These are phyloP conservation scores for Xylariaceae sp. DNA, from an alignment of 2,329 filamentous ascomycete genomes.

Conservation along the genomic window DNA sequence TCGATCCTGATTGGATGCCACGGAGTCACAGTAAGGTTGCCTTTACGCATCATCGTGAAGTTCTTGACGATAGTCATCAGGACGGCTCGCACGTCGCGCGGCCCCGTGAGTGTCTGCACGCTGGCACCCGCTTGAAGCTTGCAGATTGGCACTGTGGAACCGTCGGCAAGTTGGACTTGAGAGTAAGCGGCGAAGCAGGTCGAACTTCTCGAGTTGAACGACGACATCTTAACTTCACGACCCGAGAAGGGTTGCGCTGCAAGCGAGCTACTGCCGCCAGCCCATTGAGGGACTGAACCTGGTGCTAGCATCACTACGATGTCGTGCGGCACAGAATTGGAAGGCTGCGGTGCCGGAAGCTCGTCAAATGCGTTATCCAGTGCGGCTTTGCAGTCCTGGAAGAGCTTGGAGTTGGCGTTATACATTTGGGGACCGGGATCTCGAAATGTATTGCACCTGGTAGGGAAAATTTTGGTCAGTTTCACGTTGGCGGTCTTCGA, in stretches of 20 bases:
- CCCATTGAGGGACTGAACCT: too few species aligned
- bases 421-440: conserved; percentile 56
- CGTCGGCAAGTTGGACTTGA: conserved; percentile 42
- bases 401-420: conserved; percentile 50
- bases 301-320: too few species aligned
- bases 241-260: too few species aligned
- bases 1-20: conserved; percentile 54
- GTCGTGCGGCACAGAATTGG: conserved; percentile 6
- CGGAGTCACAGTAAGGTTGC: conserved; percentile 49
- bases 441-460: conserved; percentile 59
- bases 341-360: conserved; percentile 40
- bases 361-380: conserved; percentile 49
- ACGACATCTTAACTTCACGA: too few species aligned
- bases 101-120: conserved; percentile 49
- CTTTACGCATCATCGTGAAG: conserved; percentile 43
- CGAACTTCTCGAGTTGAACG: too few species aligned
- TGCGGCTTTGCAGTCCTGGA: conserved; percentile 45
- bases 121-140: conserved; percentile 42
- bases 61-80: conserved; percentile 44
- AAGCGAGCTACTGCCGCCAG: too few species aligned
- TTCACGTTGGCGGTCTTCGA: not conserved
- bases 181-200: conserved; percentile 53
- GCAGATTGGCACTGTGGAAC: conserved; percentile 37
- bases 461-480: too few species aligned
- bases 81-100: conserved; percentile 46